Evolutionary conservation across 805 yeast species (phyloP).

Genomic region (Debaryomyces maramus): DNA sequence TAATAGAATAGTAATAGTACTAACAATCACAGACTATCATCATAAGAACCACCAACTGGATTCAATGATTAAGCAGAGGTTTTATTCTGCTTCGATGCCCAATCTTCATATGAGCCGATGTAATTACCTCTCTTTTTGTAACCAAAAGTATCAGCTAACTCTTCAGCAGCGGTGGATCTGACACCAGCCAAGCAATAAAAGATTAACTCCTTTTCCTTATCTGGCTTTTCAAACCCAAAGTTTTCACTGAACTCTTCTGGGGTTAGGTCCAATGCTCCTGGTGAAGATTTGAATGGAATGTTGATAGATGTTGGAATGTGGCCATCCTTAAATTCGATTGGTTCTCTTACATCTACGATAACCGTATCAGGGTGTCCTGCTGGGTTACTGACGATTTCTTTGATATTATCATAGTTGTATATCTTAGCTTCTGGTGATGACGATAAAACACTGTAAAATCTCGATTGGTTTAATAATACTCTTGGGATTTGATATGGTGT

Average conservation of each 20-base stretch:
- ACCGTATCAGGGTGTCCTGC: slow-evolving; percentile 45
- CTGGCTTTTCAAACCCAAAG: slow-evolving; percentile 83
- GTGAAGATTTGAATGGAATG: slow-evolving; percentile 85
- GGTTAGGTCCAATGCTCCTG: slow-evolving; percentile 84
- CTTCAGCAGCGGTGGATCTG: slow-evolving; percentile 87
- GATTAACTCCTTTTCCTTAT: slow-evolving; percentile 65
- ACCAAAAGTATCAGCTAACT: slow-evolving; percentile 87
- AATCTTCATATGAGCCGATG: slow-evolving; percentile 83
- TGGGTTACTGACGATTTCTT: slow-evolving; percentile 43
- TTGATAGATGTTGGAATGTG: slow-evolving; percentile 83
- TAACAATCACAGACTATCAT: not conserved
- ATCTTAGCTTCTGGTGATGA: slow-evolving; percentile 44
- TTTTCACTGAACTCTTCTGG: slow-evolving; percentile 77
- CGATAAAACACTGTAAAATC: slow-evolving; percentile 39
- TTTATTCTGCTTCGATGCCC: slow-evolving; percentile 51
- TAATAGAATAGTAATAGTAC: not conserved
- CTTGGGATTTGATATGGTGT: slow-evolving; percentile 1
- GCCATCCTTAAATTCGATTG: slow-evolving; percentile 71
- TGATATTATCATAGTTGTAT: slow-evolving; percentile 55
- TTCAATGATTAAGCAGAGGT: not conserved
- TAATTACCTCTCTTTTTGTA: slow-evolving; percentile 83
- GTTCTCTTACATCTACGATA: slow-evolving; percentile 90
- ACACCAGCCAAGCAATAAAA: slow-evolving; percentile 94
- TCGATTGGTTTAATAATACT: slow-evolving; percentile 7
- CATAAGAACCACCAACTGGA: not conserved